phyloP scores from a whole-genome alignment of 345 rosid genomes.

The Boechera retrofracta region DNA sequence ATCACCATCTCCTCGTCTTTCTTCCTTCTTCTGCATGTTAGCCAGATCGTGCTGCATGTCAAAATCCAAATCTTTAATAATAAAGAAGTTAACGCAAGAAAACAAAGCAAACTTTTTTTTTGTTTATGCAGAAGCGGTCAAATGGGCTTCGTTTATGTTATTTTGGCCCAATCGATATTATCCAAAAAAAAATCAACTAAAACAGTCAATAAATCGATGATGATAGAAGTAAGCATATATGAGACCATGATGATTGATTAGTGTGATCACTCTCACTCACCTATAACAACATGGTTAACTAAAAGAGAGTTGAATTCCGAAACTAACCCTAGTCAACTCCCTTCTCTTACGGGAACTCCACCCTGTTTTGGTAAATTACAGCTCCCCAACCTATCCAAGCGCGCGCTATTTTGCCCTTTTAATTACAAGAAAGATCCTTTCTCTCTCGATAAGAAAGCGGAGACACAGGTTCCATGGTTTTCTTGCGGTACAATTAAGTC shows the following conservation, averaged over 20 bases:
- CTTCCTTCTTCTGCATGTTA: no score
- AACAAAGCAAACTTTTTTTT: no score
- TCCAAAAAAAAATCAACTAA: no score
- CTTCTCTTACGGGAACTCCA: not conserved
- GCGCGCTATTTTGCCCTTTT: conserved; percentile 25
- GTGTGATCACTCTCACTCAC: not conserved
- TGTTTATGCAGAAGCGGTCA: no score
- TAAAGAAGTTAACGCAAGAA: no score
- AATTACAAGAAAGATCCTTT: not conserved
- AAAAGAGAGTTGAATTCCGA: not conserved
- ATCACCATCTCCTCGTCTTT: no score
- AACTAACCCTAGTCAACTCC: conserved; percentile 21
- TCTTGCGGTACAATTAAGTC: conserved; percentile 33
- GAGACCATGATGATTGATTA: not conserved
- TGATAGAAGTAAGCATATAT: not conserved
- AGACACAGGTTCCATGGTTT: conserved; percentile 35
- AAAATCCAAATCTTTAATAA: no score
- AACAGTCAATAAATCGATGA: no score
- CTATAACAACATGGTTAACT: not conserved
- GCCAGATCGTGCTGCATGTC: no score
- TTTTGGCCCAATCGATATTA: no score
- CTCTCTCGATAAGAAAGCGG: conserved; percentile 20
- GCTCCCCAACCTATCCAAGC: conserved; percentile 16
- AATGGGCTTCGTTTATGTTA: no score
- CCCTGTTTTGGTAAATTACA: conserved; percentile 33